Evolutionary conservation across 2,329 filamentous ascomycete genomes (phyloP).

Genomic region (Neopestalotiopsis sp.): DNA sequence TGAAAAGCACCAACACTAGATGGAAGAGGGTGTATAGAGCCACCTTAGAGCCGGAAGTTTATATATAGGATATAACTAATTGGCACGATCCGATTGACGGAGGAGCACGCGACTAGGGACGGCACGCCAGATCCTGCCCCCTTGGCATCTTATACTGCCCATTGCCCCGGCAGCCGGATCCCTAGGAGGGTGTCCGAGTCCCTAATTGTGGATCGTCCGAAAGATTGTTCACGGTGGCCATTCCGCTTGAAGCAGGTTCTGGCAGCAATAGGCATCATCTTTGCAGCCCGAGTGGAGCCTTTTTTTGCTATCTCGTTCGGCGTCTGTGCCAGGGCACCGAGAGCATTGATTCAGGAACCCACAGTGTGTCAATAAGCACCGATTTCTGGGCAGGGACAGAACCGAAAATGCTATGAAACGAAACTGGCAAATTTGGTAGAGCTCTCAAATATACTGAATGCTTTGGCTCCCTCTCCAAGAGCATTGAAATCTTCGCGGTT

Average conservation of each 20-base stretch:
- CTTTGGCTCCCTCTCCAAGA: not conserved
- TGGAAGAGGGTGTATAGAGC: not conserved
- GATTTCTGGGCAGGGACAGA: not conserved
- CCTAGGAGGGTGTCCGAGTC: slow-evolving; percentile 1
- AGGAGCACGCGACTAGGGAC: not conserved
- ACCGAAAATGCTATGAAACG: not conserved
- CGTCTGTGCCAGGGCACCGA: not conserved
- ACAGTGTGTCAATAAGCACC: not conserved
- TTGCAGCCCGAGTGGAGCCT: slow-evolving; percentile 4
- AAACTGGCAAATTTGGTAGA: not conserved
- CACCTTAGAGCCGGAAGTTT: not conserved
- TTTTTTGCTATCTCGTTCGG: not conserved
- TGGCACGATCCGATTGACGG: not conserved
- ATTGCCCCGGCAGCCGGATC: not conserved
- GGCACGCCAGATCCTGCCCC: not conserved
- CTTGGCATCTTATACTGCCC: not conserved
- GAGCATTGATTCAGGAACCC: not conserved
- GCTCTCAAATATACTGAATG: not conserved
- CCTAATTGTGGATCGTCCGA: not conserved
- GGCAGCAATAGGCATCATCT: slow-evolving; percentile 7
- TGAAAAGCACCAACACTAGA: not conserved
- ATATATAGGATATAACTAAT: slow-evolving; percentile 1
- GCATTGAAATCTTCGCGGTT: too few species aligned
- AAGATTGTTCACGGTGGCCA: slow-evolving; percentile 3
- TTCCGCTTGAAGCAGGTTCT: slow-evolving; percentile 10